Evolutionary conservation across 2,329 filamentous ascomycete genomes (phyloP).

Genomic region (Phialophora chinensis): DNA sequence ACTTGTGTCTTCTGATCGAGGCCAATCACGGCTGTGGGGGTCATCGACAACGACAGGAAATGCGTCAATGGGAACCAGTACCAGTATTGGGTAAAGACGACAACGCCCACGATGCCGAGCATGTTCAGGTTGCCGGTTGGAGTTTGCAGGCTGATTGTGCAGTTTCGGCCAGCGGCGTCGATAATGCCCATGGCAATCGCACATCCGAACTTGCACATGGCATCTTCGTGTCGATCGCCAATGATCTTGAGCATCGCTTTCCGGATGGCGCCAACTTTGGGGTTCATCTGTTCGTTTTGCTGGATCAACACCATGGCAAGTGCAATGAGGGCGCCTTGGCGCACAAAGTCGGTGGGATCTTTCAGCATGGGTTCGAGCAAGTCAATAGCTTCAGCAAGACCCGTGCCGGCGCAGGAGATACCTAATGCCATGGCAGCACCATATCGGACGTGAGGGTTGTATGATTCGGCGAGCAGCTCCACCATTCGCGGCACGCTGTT

Average conservation of each 20-base stretch:
- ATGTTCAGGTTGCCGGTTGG: constrained; percentile 99
- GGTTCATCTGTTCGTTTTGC: constrained; percentile 98
- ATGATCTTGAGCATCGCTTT: constrained; percentile 95
- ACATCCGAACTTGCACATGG: constrained; percentile 98
- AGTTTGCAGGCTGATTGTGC: constrained; percentile 95
- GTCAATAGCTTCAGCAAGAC: constrained; percentile 93
- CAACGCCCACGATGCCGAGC: constrained; percentile 96
- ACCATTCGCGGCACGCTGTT: constrained; percentile 98
- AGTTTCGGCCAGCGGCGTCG: constrained; percentile 96
- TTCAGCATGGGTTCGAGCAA: constrained; percentile 99
- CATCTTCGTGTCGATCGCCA: constrained; percentile 93
- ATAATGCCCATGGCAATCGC: constrained; percentile 95
- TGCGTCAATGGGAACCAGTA: constrained; percentile 99
- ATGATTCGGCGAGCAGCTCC: constrained; percentile 94
- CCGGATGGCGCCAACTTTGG: constrained; percentile 87
- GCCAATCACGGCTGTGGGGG: constrained; percentile 94
- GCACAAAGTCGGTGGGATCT: constrained; percentile 96
- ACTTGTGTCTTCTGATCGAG: constrained; percentile 93
- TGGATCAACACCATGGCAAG: constrained; percentile 99
- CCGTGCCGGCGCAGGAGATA: constrained; percentile 96
- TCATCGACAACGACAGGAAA: constrained; percentile 94
- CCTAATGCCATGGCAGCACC: constrained; percentile 97
- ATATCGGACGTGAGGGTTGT: constrained; percentile 98
- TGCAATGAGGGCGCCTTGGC: constrained; percentile 92
- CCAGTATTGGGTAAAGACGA: constrained; percentile 99